Percentiles rank a stretch among this genome's conserved stretches.
These are phyloP conservation scores for Agrostemma githago DNA, from an alignment of 148 eudicot species.

Conservation along the genomic window DNA sequence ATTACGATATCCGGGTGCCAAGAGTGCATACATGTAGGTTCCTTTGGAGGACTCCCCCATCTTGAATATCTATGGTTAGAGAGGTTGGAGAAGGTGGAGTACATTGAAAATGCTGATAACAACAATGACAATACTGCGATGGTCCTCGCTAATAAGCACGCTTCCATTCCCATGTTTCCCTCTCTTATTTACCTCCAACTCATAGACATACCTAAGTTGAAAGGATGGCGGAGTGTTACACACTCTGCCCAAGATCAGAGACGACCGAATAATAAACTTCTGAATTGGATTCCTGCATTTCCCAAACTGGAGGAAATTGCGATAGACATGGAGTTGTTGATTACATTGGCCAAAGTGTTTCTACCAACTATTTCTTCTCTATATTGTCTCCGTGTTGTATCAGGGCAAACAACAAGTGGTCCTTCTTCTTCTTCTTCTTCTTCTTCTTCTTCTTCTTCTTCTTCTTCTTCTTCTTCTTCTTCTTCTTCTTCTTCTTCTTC, in stretches of 20 bases:
- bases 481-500: no score
- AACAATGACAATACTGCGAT: neutral
- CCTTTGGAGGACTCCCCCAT: slow-evolving; percentile 20
- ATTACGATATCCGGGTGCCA: neutral
- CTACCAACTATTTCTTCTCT: neutral
- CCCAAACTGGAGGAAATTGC: neutral
- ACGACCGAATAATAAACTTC: neutral
- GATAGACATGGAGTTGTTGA: neutral
- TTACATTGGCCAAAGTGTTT: neutral
- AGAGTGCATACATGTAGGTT: neutral
- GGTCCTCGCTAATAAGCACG: neutral
- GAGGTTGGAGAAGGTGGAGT: neutral
- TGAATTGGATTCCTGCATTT: slow-evolving; percentile 2
- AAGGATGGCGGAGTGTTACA: slow-evolving; percentile 1
- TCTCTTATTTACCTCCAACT: neutral
- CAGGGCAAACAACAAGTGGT: neutral
- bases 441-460: no score
- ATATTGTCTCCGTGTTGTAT: neutral
- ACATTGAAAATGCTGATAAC: slow-evolving; percentile 1
- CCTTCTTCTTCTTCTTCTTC: no score
- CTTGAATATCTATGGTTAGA: neutral
- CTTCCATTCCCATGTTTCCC: slow-evolving; percentile 3
- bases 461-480: no score
- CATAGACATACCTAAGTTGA: neutral
- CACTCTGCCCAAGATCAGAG: neutral